Percentiles rank a stretch among this genome's conserved stretches.
Conservation (phyloP, 1,139 yeast species). For the Nakaseomyces kungkrabaensis region DNA sequence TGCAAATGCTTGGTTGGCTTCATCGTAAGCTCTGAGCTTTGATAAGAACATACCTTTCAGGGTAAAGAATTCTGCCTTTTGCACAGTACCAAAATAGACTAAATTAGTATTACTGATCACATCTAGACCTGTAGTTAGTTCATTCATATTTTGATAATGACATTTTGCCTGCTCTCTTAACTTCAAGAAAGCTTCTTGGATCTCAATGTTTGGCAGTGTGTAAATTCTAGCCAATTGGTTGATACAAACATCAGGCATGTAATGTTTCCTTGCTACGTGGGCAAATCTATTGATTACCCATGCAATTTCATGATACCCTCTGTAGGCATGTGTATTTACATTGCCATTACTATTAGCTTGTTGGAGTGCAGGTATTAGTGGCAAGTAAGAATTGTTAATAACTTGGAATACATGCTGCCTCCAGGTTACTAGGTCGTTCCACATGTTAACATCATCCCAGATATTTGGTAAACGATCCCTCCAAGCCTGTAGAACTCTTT, state of each 20-base stretch:
- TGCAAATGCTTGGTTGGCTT: constrained; percentile 95
- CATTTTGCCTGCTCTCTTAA: constrained; percentile 96
- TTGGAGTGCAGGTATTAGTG: constrained; percentile 78
- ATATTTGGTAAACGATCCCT: constrained; percentile 89
- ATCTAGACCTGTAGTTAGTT: constrained; percentile 87
- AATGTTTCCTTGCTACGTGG: constrained; percentile 93
- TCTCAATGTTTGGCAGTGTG: constrained; percentile 93
- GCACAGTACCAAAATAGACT: constrained; percentile 93
- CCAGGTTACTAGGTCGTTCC: constrained; percentile 98
- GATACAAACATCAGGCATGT: constrained; percentile 94
- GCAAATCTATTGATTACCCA: constrained; percentile 99
- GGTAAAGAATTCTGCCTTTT: constrained; percentile 95
- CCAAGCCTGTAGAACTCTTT: constrained; percentile 94
- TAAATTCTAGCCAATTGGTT: constrained; percentile 88
- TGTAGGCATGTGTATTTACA: constrained; percentile 84
- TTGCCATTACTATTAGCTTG: constrained; percentile 60
- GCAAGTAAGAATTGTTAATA: constrained; percentile 90
- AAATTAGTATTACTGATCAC: constrained; percentile 93
- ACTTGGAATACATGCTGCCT: constrained; percentile 96
- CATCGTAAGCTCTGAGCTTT: constrained; percentile 79
- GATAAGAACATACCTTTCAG: constrained; percentile 96
- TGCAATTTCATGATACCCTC: constrained; percentile 98
- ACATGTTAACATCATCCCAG: constrained; percentile 95
- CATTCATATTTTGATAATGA: constrained; percentile 81
- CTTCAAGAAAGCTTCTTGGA: constrained; percentile 94